Conservation (phyloP, 169 alveolate species). For the Plasmodium sp. region DNA sequence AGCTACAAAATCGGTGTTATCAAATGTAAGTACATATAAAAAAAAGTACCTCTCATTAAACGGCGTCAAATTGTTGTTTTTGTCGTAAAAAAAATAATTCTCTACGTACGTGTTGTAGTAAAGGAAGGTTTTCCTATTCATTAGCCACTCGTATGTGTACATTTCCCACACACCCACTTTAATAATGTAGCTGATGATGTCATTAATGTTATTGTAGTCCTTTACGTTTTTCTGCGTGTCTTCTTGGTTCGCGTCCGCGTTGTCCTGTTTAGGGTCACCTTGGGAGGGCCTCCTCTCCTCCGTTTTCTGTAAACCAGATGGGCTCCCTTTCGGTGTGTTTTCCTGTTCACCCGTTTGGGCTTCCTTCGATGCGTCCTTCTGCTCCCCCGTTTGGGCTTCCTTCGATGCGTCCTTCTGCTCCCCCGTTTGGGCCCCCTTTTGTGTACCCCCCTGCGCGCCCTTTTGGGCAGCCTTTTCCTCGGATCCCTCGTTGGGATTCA, state of each 20-base stretch:
- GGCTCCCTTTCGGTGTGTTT: neutral
- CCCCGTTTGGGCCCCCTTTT: neutral
- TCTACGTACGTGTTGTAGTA: conserved; percentile 37
- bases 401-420: neutral
- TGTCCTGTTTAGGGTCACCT: neutral
- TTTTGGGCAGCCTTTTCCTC: neutral
- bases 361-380: neutral
- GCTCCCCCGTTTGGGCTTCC: neutral
- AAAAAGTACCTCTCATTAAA: conserved; percentile 46
- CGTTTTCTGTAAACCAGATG: neutral
- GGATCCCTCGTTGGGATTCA: neutral
- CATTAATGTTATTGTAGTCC: conserved; percentile 20
- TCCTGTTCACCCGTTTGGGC: neutral
- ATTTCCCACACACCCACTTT: conserved; percentile 62
- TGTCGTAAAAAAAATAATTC: conserved; percentile 55
- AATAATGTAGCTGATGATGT: conserved; percentile 35
- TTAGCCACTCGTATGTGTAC: conserved; percentile 67
- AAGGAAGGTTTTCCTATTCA: conserved; percentile 47
- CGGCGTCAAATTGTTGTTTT: conserved; percentile 40
- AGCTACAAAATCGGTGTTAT: conserved; percentile 44
- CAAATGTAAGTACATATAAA: conserved; percentile 64
- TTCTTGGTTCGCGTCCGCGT: neutral
- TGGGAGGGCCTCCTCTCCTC: neutral
- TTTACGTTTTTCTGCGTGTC: conserved; percentile 19
- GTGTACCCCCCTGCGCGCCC: neutral